phyloP scores from a whole-genome alignment of 805 yeast genomes.

The Groenewaldozyma tartarivorans region DNA sequence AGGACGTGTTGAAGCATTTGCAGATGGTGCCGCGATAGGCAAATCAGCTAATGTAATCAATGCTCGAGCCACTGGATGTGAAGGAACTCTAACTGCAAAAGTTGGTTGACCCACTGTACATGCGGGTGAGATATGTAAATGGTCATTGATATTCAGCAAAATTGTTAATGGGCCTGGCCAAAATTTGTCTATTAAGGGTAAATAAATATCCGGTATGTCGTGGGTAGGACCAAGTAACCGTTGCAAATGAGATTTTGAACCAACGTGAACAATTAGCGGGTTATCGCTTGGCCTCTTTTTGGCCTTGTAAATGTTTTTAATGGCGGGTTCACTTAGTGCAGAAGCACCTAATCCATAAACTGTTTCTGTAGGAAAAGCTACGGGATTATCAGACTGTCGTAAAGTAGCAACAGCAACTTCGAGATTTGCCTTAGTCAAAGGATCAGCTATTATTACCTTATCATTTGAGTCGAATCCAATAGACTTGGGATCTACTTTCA shows the following conservation, averaged over 20 bases:
- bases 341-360: constrained; percentile 95
- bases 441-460: constrained; percentile 33
- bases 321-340: constrained; percentile 64
- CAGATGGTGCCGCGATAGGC: constrained; percentile 96
- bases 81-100: constrained; percentile 85
- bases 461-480: constrained; percentile 9
- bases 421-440: constrained; percentile 42
- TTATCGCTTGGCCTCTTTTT: constrained; percentile 94
- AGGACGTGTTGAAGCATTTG: constrained; percentile 92
- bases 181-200: constrained; percentile 50
- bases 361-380: constrained; percentile 95
- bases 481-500: constrained; percentile 6
- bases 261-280: constrained; percentile 84
- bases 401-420: constrained; percentile 51
- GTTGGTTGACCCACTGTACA: constrained; percentile 87
- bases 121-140: constrained; percentile 42
- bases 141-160: constrained; percentile 44
- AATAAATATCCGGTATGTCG: constrained; percentile 58
- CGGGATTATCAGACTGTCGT: constrained; percentile 43
- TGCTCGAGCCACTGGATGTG: constrained; percentile 83
- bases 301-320: constrained; percentile 68
- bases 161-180: constrained; percentile 98
- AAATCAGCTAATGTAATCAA: constrained; percentile 73
- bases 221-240: constrained; percentile 38
- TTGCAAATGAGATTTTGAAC: constrained; percentile 64